A percentile compares a stretch with the other conserved stretches of the same genome.
Conservation (phyloP, 495 filamentous ascomycete species). For the Parathielavia appendiculata region DNA sequence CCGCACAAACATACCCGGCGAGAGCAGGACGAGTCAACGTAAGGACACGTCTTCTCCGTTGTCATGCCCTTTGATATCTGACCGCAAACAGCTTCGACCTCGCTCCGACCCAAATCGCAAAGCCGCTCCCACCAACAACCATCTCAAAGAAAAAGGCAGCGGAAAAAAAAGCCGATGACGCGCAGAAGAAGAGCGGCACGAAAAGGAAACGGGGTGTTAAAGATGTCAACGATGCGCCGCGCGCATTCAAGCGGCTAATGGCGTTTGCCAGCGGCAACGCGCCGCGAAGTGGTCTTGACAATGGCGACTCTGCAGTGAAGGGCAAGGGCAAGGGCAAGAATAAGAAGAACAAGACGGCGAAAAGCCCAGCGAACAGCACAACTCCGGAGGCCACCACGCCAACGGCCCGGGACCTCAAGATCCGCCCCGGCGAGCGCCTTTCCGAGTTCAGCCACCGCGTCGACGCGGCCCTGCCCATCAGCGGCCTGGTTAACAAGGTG, state of each 20-base stretch:
- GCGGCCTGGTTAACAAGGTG: conserved; percentile 52
- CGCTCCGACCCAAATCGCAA: conserved; percentile 64
- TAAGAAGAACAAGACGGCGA: not conserved
- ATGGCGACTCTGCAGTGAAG: conserved; percentile 47
- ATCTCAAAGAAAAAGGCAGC: conserved; percentile 31
- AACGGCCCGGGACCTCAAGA: conserved; percentile 43
- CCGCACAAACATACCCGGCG: conserved; percentile 78
- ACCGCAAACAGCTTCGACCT: conserved; percentile 59
- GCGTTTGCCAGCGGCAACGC: conserved; percentile 55
- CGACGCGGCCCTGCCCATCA: conserved; percentile 74
- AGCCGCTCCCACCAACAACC: conserved; percentile 58
- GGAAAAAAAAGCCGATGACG: conserved; percentile 27
- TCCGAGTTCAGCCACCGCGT: conserved; percentile 81
- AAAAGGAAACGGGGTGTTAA: conserved; percentile 46
- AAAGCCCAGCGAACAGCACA: not conserved
- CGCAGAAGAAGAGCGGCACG: conserved; percentile 22
- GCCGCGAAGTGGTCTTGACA: conserved; percentile 61
- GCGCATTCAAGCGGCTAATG: conserved; percentile 80
- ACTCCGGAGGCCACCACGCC: not conserved
- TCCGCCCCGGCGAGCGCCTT: conserved; percentile 75
- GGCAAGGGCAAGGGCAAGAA: conserved; percentile 46
- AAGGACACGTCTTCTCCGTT: conserved; percentile 13
- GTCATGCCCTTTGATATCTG: conserved; percentile 12
- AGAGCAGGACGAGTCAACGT: conserved; percentile 47
- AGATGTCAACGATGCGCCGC: conserved; percentile 71